Base-by-base conservation (phyloP, 257 asterid species). In the Agastache rugosa region DNA sequence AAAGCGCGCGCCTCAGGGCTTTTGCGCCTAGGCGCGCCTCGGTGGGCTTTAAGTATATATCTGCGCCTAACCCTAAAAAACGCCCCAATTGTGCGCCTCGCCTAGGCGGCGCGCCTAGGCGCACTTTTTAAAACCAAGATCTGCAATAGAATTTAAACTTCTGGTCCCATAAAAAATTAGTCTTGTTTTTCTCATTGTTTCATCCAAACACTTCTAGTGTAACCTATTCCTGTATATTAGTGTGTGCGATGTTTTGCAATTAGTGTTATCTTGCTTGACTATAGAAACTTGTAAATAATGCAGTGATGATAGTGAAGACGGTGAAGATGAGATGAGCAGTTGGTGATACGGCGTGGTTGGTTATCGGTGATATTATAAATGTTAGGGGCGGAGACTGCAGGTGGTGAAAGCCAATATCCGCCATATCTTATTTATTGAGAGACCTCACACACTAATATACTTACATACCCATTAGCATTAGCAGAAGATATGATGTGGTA, bases 301-400 rank as follows among this genome's bases (percentile, higher is more conserved):
- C 93, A 91, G 97, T 74, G 96, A 91, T 72, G 96, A 80, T 74
- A 88, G 96, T 44, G 97, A 88, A 63, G 86, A 75, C 56, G 80
- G 92, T 34, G 96, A 83, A 54, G 87, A 84, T 20, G 96, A 86
- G 45, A 76, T 76, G 23, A 82, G 78, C 73, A 73, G 83, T 61
- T 15, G 50, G 5, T 51, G 16, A 47, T 53, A 55, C 4, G 15
- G 58, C 44, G 50, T 23, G 35, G 55, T 11, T 47, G 25, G 42
- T 61, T 31, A n/a, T 60, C 25, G 19, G 17, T 27, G 59, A 20
- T 65, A 8, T 75, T 60, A 55, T n/a, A 45, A 59, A 25, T 66
- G 69, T 75, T 11, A 25, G 50, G 69, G 65, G 16, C 55, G 8
- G 54, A 51, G 60, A 59, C 63, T 42, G 17, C 17, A 8, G 27